Percentiles rank a stretch among this genome's conserved stretches.
These are phyloP conservation scores for Hymenoscyphus scutula DNA, from an alignment of 2,329 filamentous ascomycete genomes.

Conservation along the genomic window DNA sequence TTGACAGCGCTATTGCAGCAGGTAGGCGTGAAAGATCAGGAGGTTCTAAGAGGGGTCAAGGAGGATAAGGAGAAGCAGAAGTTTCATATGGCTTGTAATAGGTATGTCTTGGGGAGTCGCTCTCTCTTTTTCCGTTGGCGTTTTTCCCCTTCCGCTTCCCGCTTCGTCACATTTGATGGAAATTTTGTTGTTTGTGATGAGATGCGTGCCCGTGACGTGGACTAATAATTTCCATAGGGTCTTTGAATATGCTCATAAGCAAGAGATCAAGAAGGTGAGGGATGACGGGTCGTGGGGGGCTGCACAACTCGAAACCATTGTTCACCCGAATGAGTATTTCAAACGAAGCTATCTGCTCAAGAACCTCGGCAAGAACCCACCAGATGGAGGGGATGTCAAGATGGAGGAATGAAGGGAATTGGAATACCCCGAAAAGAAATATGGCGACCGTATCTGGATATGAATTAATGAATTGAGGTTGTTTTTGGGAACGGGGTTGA, in stretches of 20 bases:
- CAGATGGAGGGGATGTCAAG: constrained; percentile 49
- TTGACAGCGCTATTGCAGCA: constrained; percentile 71
- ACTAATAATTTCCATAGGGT: constrained; percentile 52
- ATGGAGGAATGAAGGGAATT: constrained; percentile 47
- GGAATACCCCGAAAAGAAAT: too few species aligned
- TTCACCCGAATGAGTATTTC: constrained; percentile 98
- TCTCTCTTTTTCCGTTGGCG: background rate
- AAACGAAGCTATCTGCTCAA: constrained; percentile 90
- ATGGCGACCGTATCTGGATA: background rate
- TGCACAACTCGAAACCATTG: constrained; percentile 86
- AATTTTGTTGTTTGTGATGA: background rate
- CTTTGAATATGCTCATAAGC: constrained; percentile 83
- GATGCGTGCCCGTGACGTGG: background rate
- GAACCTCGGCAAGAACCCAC: constrained; percentile 54
- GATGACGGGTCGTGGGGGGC: constrained; percentile 70
- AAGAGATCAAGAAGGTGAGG: constrained; percentile 72
- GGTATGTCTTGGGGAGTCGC: constrained; percentile 51
- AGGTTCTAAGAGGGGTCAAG: constrained; percentile 74
- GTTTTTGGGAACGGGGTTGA: background rate
- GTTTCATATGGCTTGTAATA: constrained; percentile 93
- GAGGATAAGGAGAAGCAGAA: constrained; percentile 87
- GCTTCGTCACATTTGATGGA: background rate
- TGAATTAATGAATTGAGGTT: background rate
- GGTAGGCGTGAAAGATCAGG: constrained; percentile 75
- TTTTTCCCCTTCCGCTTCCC: too few species aligned